Base-by-base conservation (phyloP, 2,329 filamentous ascomycete genomes). In the Microthyrium microscopicum region DNA sequence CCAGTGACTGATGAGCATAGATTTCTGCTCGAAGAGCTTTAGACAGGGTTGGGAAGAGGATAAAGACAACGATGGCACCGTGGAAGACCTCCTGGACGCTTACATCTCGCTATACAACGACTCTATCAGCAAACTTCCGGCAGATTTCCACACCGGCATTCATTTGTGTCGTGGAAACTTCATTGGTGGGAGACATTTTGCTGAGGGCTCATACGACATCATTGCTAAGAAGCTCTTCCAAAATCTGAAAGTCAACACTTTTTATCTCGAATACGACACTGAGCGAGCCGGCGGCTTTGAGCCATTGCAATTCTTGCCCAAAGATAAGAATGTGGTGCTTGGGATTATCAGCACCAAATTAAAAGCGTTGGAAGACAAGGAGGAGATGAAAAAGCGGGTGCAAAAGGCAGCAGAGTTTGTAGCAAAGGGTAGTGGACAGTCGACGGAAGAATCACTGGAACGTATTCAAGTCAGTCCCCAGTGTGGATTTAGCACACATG, bases 101-200 rank as follows among this genome's bases (percentile, higher is more conserved):
- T 85, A 85, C 55, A 77, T 85, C 51, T 62, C 66, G 40, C 69
- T 81, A 42, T 84, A 84, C 62, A 84, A 84, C 51, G 73, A 78
- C 52, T 70, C 65, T 46, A 63, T 81, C 47, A 58, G 62, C 45
- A 66, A 68, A 44, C 57, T 70, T 1, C 76, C 77, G 0, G 51
- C 61, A 2, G 77, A 84, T 48, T 69, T 84, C 62, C 77, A 83
- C 53, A 66, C 80, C 3, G 79, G 79, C n/a, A 24, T 34, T 28
- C 31, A 28, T 25, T 30, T 22, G 5, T 26, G 15, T 26, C 66
- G 66, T 41, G 58, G 60, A 9, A 63, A 63, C 44, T 63, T 61
- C 37, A 51, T 62, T 20, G 57, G 57, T 35, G 56, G 52, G 38
- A 51, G 54, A 26, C 59, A 63, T 36, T 62, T 62, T 44, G 55